Evolutionary conservation across 163 green algal genomes (phyloP).

Genomic region (Prototheca cutis): DNA sequence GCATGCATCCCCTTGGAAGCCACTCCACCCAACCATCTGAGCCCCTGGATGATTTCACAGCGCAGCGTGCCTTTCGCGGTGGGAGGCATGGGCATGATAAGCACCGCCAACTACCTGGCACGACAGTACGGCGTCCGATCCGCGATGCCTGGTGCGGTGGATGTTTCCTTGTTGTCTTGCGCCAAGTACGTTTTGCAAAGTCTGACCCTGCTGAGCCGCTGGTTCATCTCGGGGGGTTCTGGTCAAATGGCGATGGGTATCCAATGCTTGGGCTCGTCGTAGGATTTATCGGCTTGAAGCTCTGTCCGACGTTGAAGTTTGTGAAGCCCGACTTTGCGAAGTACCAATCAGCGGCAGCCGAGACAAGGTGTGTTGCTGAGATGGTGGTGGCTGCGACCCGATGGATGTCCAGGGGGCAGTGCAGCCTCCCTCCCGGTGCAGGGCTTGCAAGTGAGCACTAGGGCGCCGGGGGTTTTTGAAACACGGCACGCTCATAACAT

Average conservation of each 20-base stretch:
- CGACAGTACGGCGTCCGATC: conserved; percentile 84
- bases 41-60: too few species aligned
- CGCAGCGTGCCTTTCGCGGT: conserved; percentile 82
- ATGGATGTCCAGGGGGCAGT: not conserved
- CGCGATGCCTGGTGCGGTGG: conserved; percentile 72
- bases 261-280: too few species aligned
- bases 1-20: too few species aligned
- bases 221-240: too few species aligned
- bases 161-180: not conserved
- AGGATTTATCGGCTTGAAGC: conserved; percentile 79
- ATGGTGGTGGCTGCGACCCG: not conserved
- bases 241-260: too few species aligned
- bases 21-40: too few species aligned
- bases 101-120: conserved; percentile 74
- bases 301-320: conserved; percentile 81
- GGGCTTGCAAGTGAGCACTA: too few species aligned
- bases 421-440: too few species aligned
- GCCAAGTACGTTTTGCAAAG: not conserved
- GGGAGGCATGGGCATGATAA: conserved; percentile 86
- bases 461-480: too few species aligned
- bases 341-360: conserved; percentile 42
- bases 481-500: too few species aligned
- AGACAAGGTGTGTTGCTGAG: not conserved
- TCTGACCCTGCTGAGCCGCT: too few species aligned
- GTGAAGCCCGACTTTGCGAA: conserved; percentile 61